Evolutionary conservation across 225 moss, liverwort and hornwort species (phyloP).

Genomic region (Climacium dendroides): DNA sequence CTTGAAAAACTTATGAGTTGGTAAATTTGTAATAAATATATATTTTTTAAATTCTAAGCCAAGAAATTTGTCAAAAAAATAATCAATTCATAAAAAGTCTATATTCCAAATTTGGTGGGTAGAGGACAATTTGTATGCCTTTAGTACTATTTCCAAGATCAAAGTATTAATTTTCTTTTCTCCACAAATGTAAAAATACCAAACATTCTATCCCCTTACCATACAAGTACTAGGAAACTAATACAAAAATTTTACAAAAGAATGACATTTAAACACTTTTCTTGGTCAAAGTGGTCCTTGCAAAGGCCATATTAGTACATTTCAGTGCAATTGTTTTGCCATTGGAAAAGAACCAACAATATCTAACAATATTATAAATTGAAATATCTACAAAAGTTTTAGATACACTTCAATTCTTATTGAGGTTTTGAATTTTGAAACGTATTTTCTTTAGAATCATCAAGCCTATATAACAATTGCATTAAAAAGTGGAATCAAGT

Average conservation of each 20-base stretch:
- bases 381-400: neutral
- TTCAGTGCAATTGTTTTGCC: neutral
- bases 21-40: neutral
- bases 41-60: no score
- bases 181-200: accelerated
- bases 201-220: no score
- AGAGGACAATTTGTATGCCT: accelerated
- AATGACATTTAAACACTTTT: neutral
- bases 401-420: neutral
- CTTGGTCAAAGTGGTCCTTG: neutral
- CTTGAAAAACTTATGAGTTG: neutral
- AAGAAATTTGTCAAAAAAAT: neutral
- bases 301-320: neutral
- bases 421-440: no score
- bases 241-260: neutral
- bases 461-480: no score
- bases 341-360: neutral
- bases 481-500: no score
- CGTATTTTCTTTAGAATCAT: no score
- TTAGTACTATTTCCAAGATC: no score
- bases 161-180: no score
- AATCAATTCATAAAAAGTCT: neutral
- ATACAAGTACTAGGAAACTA: neutral
- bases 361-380: neutral
- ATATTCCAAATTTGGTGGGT: neutral